Conservation (phyloP, 2,329 filamentous ascomycete genomes). For the Hymenoscyphus occultus region DNA sequence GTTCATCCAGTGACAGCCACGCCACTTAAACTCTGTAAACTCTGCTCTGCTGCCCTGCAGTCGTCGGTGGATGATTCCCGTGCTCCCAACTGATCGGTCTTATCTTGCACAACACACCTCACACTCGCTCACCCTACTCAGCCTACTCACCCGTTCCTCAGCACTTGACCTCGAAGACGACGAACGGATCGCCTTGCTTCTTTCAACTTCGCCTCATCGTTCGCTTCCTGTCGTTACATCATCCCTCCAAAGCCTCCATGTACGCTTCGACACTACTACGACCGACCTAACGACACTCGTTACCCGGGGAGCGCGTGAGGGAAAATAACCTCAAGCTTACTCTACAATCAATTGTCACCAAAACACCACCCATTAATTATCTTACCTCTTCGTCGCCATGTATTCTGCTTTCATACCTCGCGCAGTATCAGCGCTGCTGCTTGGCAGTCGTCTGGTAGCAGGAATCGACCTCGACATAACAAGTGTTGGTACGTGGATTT, state of each 20-base stretch:
- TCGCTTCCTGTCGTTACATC: constrained; percentile 7
- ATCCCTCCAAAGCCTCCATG: background rate
- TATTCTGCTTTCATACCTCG: constrained; percentile 26
- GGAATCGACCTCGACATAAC: constrained; percentile 34
- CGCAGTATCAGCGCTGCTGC: constrained; percentile 25
- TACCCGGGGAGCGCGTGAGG: background rate
- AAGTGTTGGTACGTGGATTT: constrained; percentile 2
- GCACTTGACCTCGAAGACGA: no score
- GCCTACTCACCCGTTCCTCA: background rate
- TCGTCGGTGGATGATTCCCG: background rate
- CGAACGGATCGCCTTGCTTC: background rate
- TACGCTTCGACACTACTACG: background rate
- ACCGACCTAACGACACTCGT: constrained; percentile 4
- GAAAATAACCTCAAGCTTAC: background rate
- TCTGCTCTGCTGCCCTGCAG: background rate
- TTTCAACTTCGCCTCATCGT: background rate
- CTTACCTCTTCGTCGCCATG: constrained; percentile 20
- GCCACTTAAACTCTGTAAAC: background rate
- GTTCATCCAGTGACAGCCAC: background rate
- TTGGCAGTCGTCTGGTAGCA: constrained; percentile 34
- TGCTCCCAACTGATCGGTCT: background rate
- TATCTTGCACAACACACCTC: background rate
- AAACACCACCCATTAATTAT: constrained; percentile 7
- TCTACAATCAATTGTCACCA: background rate
- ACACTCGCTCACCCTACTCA: background rate